Percentiles rank a stretch among this genome's conserved stretches.
Conservation (phyloP, 2,329 filamentous ascomycete genomes). For the Pseudogymnoascus sp. region DNA sequence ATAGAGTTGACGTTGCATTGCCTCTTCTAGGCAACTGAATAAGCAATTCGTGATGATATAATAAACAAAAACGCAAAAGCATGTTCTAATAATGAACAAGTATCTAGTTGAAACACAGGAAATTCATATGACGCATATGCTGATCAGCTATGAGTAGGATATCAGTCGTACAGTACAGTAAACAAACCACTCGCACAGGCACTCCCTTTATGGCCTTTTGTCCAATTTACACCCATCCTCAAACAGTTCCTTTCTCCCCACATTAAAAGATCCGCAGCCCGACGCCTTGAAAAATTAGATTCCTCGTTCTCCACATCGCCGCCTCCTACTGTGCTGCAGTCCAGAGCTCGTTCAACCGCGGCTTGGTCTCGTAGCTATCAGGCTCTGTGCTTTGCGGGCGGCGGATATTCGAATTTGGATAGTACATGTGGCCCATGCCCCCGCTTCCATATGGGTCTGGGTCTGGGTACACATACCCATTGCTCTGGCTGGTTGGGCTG, state of each 20-base stretch:
- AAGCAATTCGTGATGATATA: slow-evolving; percentile 4
- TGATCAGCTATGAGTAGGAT: slow-evolving; percentile 6
- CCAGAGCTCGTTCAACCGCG: slow-evolving; percentile 49
- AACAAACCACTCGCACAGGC: slow-evolving; percentile 3
- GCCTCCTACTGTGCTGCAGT: slow-evolving; percentile 37
- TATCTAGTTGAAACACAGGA: slow-evolving; percentile 4
- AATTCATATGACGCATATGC: slow-evolving; percentile 7
- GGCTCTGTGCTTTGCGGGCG: slow-evolving; percentile 71
- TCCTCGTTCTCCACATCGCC: not conserved
- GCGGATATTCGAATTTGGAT: slow-evolving; percentile 59
- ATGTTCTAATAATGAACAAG: not conserved
- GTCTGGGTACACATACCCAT: slow-evolving; percentile 72
- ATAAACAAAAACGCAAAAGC: not conserved
- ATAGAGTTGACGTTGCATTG: not conserved
- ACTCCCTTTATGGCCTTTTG: not conserved
- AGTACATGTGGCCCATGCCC: slow-evolving; percentile 61
- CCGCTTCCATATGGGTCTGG: slow-evolving; percentile 63
- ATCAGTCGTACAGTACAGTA: slow-evolving; percentile 9
- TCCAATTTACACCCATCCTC: slow-evolving; percentile 5
- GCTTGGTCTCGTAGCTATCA: slow-evolving; percentile 53
- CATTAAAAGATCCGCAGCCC: not conserved
- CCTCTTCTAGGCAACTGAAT: not conserved
- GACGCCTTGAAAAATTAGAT: not conserved
- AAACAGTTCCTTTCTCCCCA: not conserved
- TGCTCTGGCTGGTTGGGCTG: slow-evolving; percentile 54